A percentile compares a stretch with the other conserved stretches of the same genome.
Conservation (phyloP, 2,329 filamentous ascomycete species). For the Byssochlamys sp. region DNA sequence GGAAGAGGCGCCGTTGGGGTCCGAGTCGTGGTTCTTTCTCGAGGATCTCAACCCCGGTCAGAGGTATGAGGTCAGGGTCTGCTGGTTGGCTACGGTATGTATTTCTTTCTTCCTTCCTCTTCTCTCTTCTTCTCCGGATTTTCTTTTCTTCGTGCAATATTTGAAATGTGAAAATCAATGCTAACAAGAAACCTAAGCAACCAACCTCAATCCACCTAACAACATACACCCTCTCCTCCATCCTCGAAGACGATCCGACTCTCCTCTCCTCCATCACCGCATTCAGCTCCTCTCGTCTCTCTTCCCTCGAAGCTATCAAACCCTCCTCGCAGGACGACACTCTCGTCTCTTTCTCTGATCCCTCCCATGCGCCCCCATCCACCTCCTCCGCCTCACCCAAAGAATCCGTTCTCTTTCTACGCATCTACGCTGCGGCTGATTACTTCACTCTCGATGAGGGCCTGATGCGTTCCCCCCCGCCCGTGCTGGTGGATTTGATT, state of each 20-base stretch:
- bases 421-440: slow-evolving; percentile 66
- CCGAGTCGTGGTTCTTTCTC: slow-evolving; percentile 69
- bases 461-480: slow-evolving; percentile 65
- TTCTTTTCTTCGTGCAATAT: neutral
- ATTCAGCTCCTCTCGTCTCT: slow-evolving; percentile 49
- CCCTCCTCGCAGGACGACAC: neutral
- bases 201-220: slow-evolving; percentile 69
- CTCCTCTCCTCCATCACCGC: slow-evolving; percentile 56
- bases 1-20: slow-evolving; percentile 43
- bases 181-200: slow-evolving; percentile 50
- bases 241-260: slow-evolving; percentile 49
- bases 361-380: slow-evolving; percentile 6
- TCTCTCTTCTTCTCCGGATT: neutral
- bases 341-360: slow-evolving; percentile 7
- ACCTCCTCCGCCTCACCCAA: slow-evolving; percentile 8
- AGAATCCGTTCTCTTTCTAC: slow-evolving; percentile 59
- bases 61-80: slow-evolving; percentile 83
- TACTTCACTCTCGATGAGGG: slow-evolving; percentile 67
- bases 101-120: neutral
- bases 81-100: slow-evolving; percentile 83
- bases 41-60: slow-evolving; percentile 58
- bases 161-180: neutral
- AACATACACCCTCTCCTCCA: slow-evolving; percentile 51
- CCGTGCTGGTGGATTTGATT: slow-evolving; percentile 69
- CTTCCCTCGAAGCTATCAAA: slow-evolving; percentile 13